A percentile compares a stretch with the other conserved stretches of the same genome.
These are phyloP conservation scores for Xylariaceae sp. DNA, from an alignment of 2,329 filamentous ascomycete genomes.

Conservation along the genomic window DNA sequence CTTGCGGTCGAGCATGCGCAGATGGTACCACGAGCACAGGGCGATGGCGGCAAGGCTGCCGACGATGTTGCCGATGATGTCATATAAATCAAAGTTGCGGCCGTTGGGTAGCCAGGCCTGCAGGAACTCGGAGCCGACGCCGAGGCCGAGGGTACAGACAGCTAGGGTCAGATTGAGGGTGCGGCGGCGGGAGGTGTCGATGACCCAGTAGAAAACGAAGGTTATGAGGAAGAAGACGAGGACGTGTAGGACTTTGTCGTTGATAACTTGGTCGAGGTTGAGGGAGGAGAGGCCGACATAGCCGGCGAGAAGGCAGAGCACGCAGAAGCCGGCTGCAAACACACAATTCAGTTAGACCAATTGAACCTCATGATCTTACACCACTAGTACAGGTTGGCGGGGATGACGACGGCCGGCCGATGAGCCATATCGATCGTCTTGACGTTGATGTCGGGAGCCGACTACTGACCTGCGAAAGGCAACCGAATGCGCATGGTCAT, in stretches of 20 bases:
- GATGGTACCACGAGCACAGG: slow-evolving; percentile 88
- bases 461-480: slow-evolving; percentile 74
- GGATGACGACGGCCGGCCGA: too few species aligned
- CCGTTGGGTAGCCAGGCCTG: slow-evolving; percentile 74
- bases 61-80: slow-evolving; percentile 83
- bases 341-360: not conserved
- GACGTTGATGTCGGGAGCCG: not conserved
- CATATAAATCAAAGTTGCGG: slow-evolving; percentile 71
- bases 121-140: slow-evolving; percentile 72
- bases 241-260: slow-evolving; percentile 88
- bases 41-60: slow-evolving; percentile 71
- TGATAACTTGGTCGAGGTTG: slow-evolving; percentile 58
- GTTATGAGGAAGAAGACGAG: slow-evolving; percentile 89
- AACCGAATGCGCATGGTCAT: slow-evolving; percentile 76
- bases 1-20: slow-evolving; percentile 88
- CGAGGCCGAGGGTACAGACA: slow-evolving; percentile 70
- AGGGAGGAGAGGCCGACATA: slow-evolving; percentile 74
- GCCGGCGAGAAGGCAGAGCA: slow-evolving; percentile 70
- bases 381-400: not conserved
- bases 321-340: slow-evolving; percentile 62
- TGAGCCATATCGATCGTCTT: too few species aligned
- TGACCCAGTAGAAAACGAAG: slow-evolving; percentile 89
- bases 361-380: not conserved
- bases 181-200: slow-evolving; percentile 85
- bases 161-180: slow-evolving; percentile 79